Base-by-base conservation (phyloP, 2,329 filamentous ascomycete species). In the Fusarium illudens region DNA sequence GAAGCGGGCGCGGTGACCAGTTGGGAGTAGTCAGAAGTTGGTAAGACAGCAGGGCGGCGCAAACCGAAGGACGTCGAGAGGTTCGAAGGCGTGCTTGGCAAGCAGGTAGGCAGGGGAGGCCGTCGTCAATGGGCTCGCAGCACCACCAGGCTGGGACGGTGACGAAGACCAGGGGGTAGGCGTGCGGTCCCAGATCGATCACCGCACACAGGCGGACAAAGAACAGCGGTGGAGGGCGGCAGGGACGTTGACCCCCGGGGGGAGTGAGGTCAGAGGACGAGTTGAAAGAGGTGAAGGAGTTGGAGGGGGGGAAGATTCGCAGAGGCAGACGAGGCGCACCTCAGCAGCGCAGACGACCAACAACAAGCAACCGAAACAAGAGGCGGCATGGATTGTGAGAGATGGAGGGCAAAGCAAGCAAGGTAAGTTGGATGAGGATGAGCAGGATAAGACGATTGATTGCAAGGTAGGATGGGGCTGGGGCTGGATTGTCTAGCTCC, bases 121-220 rank as follows among this genome's bases (percentile, higher is more conserved):
- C 36, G 65, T 58, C 39, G 51, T 67, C 51, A 64, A 70, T 61
- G 44, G 36, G 39, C 42, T 66, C 34, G 64, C 53, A 39, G 67
- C 67, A 70, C 63, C 67, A 65, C 67, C 67, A 70, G 63, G 37
- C 60, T 55, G 67, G 67, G 30, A 70, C 60, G 19, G 60, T 67
- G 56, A 44, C 57, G 49, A 58, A 65, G 58, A 62, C 65, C 50
- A 29, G 66, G 66, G 62, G 60, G 36, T 42, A 34, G 49, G 37
- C 36, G 20, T 61, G 60, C 42, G n/a, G 44, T 51, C 39, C 66
- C 42, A 70, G 67, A 70, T 70, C 63, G 60, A 64, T 70, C 63
- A 67, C 25, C 17, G 37, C 39, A 36, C 42, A 39, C 49, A 22
- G 37, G 25, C 57, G 49, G 39, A 44, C 39, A 44, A 54, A 62